Base-by-base conservation (phyloP, 805 yeast species). In the Suhomyces sp. region DNA sequence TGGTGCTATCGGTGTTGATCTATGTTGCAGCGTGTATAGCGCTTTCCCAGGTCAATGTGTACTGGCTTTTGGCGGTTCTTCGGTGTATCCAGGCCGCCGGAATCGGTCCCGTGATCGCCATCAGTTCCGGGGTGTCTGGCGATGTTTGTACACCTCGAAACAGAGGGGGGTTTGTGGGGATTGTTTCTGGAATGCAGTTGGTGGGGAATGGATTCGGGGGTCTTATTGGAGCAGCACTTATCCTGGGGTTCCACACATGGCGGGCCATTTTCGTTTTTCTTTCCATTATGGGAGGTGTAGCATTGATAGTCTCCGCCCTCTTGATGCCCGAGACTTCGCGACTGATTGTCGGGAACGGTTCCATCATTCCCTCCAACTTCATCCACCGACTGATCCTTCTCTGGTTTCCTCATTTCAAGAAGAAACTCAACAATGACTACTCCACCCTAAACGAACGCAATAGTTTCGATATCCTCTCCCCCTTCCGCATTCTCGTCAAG, bases 201-300 rank as follows among this genome's bases (percentile, higher is more conserved):
- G 49, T 83, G 6, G 95, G 95, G 1, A 81, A 81, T 48, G 88
- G 86, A 2, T 67, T 87, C 40, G 91, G 95, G 5, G 87, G 95
- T 0, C 59, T 88, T n/a, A 60, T 88, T 10, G 54, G 86, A 64
- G 68, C 76, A 4, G 68, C 77, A n/a, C 48, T 63, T 5, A 39
- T 48, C 13, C 28, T 46, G 24, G 48, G 52, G 15, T 61, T 56
- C 43, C 40, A 32, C 16, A 47, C 49, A 8, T 88, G 96, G 96
- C 68, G 91, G 46, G 76, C 88, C 0, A 74, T 81, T n/a, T 83
- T 84, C 48, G 77, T 87, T 76, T 84, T 88, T 45, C 58, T 85
- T 33, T 78, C 84, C 1, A 77, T 83, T 19, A 77, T 83, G 5
- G 75, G 82, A 18, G 82, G 81, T 3, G 43, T 56, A 1, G 65